Evolutionary conservation across 768 basidiomycete genomes (phyloP).

Genomic region (Lactarius indigo): DNA sequence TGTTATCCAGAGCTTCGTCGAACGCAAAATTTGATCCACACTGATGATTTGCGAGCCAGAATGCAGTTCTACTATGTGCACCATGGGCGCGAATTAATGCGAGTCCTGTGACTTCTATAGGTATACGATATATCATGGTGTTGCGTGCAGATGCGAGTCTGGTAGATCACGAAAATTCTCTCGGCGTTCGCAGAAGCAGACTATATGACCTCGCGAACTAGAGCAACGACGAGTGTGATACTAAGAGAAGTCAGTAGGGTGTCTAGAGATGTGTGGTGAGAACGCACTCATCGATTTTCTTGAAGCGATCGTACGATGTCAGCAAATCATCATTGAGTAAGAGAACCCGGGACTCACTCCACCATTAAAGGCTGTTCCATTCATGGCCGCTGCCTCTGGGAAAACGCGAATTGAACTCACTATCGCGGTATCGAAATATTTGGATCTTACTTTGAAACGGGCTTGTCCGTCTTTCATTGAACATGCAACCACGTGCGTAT

Average conservation of each 20-base stretch:
- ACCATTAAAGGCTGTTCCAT: conserved; percentile 63
- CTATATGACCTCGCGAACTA: conserved; percentile 61
- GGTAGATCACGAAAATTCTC: conserved; percentile 4
- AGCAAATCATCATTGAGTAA: conserved; percentile 8
- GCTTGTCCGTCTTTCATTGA: conserved; percentile 55
- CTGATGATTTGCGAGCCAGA: not conserved
- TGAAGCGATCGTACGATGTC: not conserved
- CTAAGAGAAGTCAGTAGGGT: conserved; percentile 34
- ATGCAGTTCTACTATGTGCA: conserved; percentile 17
- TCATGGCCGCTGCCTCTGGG: conserved; percentile 58
- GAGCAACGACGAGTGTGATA: conserved; percentile 65
- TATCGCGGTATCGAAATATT: not conserved
- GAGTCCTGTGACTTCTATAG: not conserved
- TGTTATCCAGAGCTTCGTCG: conserved; percentile 78
- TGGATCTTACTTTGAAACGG: conserved; percentile 66
- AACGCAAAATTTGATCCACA: conserved; percentile 40
- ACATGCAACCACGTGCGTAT: conserved; percentile 69
- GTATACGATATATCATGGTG: conserved; percentile 13
- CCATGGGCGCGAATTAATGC: conserved; percentile 7
- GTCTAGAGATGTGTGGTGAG: conserved; percentile 11
- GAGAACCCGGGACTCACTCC: conserved; percentile 49
- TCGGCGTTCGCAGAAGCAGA: not conserved
- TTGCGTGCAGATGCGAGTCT: not conserved
- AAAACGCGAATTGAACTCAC: conserved; percentile 4
- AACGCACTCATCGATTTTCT: conserved; percentile 82